phyloP scores from a whole-genome alignment of 345 rosid species.

The Hibiscus syriacus region DNA sequence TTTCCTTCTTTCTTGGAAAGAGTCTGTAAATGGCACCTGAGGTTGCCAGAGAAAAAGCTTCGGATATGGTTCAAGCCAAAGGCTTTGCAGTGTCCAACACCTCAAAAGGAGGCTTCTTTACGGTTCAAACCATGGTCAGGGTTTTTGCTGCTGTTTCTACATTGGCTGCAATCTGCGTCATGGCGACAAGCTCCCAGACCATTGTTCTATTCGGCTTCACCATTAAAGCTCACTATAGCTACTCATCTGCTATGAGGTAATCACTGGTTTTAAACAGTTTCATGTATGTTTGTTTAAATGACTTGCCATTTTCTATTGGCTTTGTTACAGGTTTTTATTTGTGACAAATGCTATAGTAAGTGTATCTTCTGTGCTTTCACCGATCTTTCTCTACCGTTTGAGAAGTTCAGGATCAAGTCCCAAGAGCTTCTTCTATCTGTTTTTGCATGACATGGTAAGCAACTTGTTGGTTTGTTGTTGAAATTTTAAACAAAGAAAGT shows the following conservation, averaged over 20 bases:
- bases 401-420: conserved; percentile 17
- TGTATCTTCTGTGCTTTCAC: conserved; percentile 33
- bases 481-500: too few species aligned
- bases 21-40: conserved; percentile 9
- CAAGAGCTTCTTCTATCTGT: conserved; percentile 25
- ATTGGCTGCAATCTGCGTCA: conserved; percentile 25
- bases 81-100: background rate
- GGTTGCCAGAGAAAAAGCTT: background rate
- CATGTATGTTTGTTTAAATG: background rate
- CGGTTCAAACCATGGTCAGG: conserved; percentile 33
- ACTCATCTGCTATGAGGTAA: conserved; percentile 41
- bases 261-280: background rate
- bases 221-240: conserved; percentile 28
- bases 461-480: background rate
- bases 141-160: conserved; percentile 29
- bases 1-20: background rate
- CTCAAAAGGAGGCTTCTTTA: conserved; percentile 8
- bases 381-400: conserved; percentile 19
- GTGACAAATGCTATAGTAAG: conserved; percentile 28
- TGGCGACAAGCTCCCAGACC: conserved; percentile 29
- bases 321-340: conserved; percentile 38
- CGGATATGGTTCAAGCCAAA: conserved; percentile 2
- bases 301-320: background rate
- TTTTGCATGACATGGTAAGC: conserved; percentile 48
- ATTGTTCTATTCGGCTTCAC: too few species aligned